These are phyloP conservation scores for Telfairia occidentalis DNA, from an alignment of 331 rosid genomes.

Conservation along the genomic window DNA sequence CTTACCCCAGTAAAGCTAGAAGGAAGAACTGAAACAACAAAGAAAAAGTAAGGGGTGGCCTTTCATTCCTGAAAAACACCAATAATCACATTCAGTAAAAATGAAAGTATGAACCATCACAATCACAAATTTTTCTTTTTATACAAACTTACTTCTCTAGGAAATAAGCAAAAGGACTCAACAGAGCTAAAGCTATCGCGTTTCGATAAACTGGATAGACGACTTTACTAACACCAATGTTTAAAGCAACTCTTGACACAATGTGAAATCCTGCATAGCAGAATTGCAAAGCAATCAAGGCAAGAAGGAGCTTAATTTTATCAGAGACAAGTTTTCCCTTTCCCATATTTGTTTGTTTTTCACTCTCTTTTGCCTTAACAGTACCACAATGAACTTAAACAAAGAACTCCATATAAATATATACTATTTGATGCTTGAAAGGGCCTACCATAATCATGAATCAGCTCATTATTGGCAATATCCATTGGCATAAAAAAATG, in stretches of 20 bases:
- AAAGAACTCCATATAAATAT: neutral
- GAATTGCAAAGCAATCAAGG: constrained; percentile 41
- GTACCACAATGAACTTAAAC: neutral
- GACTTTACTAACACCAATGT: constrained; percentile 64
- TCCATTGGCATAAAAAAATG: constrained; percentile 5
- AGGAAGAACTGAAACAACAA: constrained; percentile 54
- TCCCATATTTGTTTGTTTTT: constrained; percentile 13
- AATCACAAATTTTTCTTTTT: neutral
- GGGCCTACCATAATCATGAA: neutral
- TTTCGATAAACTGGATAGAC: constrained; percentile 59
- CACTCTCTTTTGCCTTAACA: constrained; percentile 1
- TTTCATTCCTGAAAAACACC: constrained; percentile 34
- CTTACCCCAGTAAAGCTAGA: constrained; percentile 59
- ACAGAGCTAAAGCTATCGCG: constrained; percentile 40
- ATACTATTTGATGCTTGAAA: neutral
- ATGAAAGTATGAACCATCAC: neutral
- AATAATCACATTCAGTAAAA: neutral
- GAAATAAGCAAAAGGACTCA: constrained; percentile 49
- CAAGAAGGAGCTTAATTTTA: constrained; percentile 47
- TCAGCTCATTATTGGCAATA: neutral
- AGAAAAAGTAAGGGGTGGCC: constrained; percentile 54
- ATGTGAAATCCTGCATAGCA: constrained; percentile 72
- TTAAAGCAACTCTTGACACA: constrained; percentile 58
- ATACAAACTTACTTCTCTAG: constrained; percentile 50
- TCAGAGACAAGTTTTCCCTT: constrained; percentile 32